phyloP scores from a whole-genome alignment of 495 filamentous ascomycete genomes.

The Lasiosphaeria ovina region DNA sequence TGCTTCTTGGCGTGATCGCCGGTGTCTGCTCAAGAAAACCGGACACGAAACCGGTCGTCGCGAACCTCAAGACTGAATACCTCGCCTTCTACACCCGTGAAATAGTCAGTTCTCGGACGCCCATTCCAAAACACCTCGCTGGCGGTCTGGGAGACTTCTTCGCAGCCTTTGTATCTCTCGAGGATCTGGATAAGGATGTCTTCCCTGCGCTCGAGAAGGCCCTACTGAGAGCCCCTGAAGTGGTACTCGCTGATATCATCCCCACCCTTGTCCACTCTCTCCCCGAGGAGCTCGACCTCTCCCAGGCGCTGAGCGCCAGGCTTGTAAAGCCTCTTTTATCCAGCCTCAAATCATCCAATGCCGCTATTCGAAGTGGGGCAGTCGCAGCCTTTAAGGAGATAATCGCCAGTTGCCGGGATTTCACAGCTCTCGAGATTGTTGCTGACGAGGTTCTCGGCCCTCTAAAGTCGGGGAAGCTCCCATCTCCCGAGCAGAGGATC shows the following conservation, averaged over 20 bases:
- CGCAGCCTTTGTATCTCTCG: constrained; percentile 63
- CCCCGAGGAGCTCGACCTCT: constrained; percentile 69
- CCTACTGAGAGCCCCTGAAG: constrained; percentile 83
- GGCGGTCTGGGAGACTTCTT: constrained; percentile 82
- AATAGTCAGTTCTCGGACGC: constrained; percentile 72
- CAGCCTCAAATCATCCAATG: constrained; percentile 86
- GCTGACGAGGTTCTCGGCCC: constrained; percentile 73
- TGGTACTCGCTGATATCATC: constrained; percentile 76
- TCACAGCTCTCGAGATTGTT: constrained; percentile 57
- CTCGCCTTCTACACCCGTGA: constrained; percentile 81
- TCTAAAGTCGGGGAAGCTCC: constrained; percentile 75
- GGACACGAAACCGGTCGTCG: constrained; percentile 55
- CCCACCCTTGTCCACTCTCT: constrained; percentile 66
- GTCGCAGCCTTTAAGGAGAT: constrained; percentile 65
- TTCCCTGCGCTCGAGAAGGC: constrained; percentile 83
- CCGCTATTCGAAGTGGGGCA: constrained; percentile 70
- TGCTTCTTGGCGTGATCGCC: constrained; percentile 77
- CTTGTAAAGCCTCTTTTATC: constrained; percentile 82
- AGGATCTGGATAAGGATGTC: constrained; percentile 73
- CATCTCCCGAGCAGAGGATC: constrained; percentile 76
- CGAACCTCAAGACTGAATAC: constrained; percentile 64
- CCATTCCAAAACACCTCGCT: constrained; percentile 69
- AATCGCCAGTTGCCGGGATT: constrained; percentile 58
- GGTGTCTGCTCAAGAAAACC: constrained; percentile 75
- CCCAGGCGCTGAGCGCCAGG: constrained; percentile 62